Evolutionary conservation across 352 stramenopile genomes (phyloP).

Genomic region (Globisporangium abappressorium): DNA sequence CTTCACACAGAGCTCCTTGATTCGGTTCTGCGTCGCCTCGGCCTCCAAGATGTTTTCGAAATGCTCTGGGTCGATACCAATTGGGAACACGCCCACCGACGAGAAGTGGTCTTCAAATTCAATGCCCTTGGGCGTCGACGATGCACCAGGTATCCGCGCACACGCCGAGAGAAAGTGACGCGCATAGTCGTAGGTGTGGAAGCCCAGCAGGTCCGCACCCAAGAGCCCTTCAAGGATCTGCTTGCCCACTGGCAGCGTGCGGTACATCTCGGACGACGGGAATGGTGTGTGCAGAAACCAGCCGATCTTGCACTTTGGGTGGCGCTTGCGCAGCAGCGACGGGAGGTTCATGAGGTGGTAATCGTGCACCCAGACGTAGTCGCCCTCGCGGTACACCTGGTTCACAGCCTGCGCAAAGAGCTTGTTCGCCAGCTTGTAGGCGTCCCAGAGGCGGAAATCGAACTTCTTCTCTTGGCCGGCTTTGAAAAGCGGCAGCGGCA

Average conservation of each 20-base stretch:
- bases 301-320: constrained; percentile 73
- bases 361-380: constrained; percentile 88
- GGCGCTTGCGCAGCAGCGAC: constrained; percentile 71
- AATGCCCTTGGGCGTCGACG: constrained; percentile 73
- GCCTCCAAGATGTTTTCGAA: constrained; percentile 64
- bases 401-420: constrained; percentile 82
- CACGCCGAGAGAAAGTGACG: constrained; percentile 85
- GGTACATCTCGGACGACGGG: constrained; percentile 83
- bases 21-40: constrained; percentile 46
- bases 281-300: constrained; percentile 91
- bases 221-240: constrained; percentile 76
- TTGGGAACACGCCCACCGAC: constrained; percentile 83
- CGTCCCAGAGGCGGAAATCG: constrained; percentile 83
- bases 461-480: constrained; percentile 90
- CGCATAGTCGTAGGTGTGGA: constrained; percentile 89
- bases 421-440: constrained; percentile 86
- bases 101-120: constrained; percentile 77
- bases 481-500: constrained; percentile 86
- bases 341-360: constrained; percentile 90
- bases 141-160: constrained; percentile 60
- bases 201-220: constrained; percentile 78
- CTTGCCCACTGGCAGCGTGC: constrained; percentile 70
- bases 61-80: constrained; percentile 82
- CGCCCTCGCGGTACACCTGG: constrained; percentile 85
- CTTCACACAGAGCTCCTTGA: constrained; percentile 69